Base-by-base conservation (phyloP, 352 stramenopile genomes). In the Globisporangium heterothallicum region DNA sequence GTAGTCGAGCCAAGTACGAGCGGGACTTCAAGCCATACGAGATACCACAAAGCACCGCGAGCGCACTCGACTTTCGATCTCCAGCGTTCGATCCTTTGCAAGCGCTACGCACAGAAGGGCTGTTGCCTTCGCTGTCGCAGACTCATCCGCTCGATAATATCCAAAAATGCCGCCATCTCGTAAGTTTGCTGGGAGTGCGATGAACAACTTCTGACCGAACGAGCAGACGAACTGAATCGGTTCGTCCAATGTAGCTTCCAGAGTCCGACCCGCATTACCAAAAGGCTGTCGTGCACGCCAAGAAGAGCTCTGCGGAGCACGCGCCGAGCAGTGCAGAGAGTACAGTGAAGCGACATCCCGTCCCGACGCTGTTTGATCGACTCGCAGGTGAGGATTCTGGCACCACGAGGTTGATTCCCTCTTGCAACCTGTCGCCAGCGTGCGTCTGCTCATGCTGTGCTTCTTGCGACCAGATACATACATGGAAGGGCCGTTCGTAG, bases 71-170 rank as follows among this genome's bases (percentile, higher is more conserved):
- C 63, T 73, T 86, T 32, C 68, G 70, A 8, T 72, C 70, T 3
- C 2, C 51, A 4, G 47, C 63, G 7, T 93, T 93, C 49, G 66
- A 91, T 42, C 64, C 78, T 34, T 46, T 78, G 0, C 56, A 64
- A 40, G 78, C 74, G n/a, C 67, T 93, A n/a, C 25, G 47, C 0
- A 42, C 6, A 8, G 12, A 43, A 12, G 42, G 43, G 9, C 12
- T 3, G 4, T 5, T 57, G 7, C 16, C 16, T 25, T 44, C 74
- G 18, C 72, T 66, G 25, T 49, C 72, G n/a, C n/a, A 2, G 58
- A 43, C 38, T 50, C 59, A 42, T 57, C 75, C 80, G 41, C 66
- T 98, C 34, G 86, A 97, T 58, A 95, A 95, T 53, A 82, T 96
- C 34, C 77, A 85, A 54, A 94, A 96, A 50, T 96, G 84, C 59